phyloP scores from a whole-genome alignment of 2,329 filamentous ascomycete genomes.

The Corniculantispora saksenae region DNA sequence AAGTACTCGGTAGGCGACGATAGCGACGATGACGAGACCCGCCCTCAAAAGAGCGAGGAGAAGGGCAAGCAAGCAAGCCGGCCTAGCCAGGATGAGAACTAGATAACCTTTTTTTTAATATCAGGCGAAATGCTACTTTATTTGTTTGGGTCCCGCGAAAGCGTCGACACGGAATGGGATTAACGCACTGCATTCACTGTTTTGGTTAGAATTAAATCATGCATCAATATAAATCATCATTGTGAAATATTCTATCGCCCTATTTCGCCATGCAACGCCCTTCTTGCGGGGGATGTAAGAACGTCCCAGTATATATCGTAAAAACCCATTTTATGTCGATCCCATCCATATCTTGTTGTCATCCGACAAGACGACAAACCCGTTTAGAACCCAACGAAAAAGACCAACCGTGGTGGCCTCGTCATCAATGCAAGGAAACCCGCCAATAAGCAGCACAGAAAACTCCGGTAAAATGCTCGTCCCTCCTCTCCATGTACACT shows the following conservation, averaged over 20 bases:
- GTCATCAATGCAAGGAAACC: slow-evolving; percentile 10
- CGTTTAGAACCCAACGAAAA: slow-evolving; percentile 4
- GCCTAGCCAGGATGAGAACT: neutral
- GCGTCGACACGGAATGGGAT: neutral
- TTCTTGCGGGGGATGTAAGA: neutral
- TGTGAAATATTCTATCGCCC: slow-evolving; percentile 4
- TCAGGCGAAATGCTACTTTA: neutral
- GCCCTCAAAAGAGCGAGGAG: slow-evolving; percentile 22
- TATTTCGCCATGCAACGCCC: slow-evolving; percentile 17
- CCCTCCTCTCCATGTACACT: neutral
- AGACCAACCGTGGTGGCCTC: neutral
- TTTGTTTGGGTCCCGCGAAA: neutral
- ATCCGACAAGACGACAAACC: neutral
- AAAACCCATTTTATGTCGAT: slow-evolving; percentile 15
- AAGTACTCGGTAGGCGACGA: slow-evolving; percentile 60
- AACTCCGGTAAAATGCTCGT: slow-evolving; percentile 16
- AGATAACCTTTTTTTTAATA: neutral
- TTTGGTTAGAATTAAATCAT: neutral
- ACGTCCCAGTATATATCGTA: neutral
- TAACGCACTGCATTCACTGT: neutral
- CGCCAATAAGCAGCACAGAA: neutral
- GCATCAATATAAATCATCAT: neutral
- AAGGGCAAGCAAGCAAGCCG: slow-evolving; percentile 9
- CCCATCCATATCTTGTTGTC: slow-evolving; percentile 17
- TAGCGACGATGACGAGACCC: slow-evolving; percentile 53